Evolutionary conservation across 148 eudicot genomes (phyloP).

Genomic region (Rhododendron ovatum): DNA sequence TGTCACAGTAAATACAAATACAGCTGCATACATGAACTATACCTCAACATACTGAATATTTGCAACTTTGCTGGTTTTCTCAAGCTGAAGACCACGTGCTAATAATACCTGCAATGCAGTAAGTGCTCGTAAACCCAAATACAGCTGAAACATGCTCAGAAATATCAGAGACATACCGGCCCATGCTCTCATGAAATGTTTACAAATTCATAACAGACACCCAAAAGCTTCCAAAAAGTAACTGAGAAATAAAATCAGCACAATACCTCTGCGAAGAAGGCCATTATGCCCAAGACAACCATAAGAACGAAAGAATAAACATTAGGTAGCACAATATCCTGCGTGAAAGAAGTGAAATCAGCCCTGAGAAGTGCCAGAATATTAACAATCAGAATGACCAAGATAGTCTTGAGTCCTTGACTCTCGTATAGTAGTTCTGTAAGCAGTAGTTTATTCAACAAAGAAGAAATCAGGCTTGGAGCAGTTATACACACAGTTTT

Average conservation of each 20-base stretch:
- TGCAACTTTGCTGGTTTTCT: conserved; percentile 49
- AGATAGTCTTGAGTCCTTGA: neutral
- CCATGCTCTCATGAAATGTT: neutral
- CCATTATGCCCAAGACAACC: conserved; percentile 39
- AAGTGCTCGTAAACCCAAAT: neutral
- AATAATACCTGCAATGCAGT: conserved; percentile 30
- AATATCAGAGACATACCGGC: neutral
- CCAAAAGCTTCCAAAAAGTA: neutral
- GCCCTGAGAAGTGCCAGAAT: neutral
- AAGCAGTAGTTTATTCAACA: neutral
- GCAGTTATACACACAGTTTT: neutral
- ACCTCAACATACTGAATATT: conserved; percentile 51
- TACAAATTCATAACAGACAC: neutral
- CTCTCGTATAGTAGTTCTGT: neutral
- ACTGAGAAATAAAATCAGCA: conserved; percentile 2
- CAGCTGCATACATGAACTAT: neutral
- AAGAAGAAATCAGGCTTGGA: conserved; percentile 3
- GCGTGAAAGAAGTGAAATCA: conserved; percentile 16
- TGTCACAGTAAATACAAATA: neutral
- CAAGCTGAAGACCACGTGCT: conserved; percentile 58
- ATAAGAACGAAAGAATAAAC: conserved; percentile 39
- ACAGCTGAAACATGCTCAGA: neutral
- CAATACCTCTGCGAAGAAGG: conserved; percentile 51
- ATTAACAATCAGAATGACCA: neutral
- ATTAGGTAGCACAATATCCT: conserved; percentile 50